phyloP scores from a whole-genome alignment of 768 basidiomycete genomes.

The Cystobasidiopsis lactophilus region DNA sequence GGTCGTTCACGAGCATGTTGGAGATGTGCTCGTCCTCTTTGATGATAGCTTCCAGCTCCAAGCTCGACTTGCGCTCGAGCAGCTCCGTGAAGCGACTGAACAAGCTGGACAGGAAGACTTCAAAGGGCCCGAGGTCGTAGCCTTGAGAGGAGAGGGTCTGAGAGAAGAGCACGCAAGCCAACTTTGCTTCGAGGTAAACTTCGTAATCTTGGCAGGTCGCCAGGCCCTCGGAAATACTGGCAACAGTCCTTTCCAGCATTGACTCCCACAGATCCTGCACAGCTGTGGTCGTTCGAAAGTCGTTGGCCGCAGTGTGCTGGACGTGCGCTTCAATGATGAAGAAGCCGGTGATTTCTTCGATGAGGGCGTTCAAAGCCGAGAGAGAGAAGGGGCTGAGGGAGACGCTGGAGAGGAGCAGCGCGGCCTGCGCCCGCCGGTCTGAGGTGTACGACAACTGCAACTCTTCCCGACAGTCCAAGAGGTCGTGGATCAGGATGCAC shows the following conservation, averaged over 20 bases:
- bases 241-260: slow-evolving; percentile 48
- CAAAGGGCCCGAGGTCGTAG: slow-evolving; percentile 62
- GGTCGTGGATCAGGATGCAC: slow-evolving; percentile 87
- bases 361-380: slow-evolving; percentile 42
- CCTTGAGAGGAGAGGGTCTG: slow-evolving; percentile 77
- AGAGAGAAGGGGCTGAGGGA: slow-evolving; percentile 23
- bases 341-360: slow-evolving; percentile 87
- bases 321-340: slow-evolving; percentile 93
- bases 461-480: slow-evolving; percentile 72
- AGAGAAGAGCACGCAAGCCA: slow-evolving; percentile 59
- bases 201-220: slow-evolving; percentile 56
- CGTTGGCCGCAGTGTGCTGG: slow-evolving; percentile 48
- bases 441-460: slow-evolving; percentile 55
- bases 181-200: slow-evolving; percentile 59
- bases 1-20: slow-evolving; percentile 39
- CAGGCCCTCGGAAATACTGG: slow-evolving; percentile 50
- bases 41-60: slow-evolving; percentile 56
- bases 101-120: slow-evolving; percentile 59
- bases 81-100: slow-evolving; percentile 75
- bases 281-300: slow-evolving; percentile 69
- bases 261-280: slow-evolving; percentile 91
- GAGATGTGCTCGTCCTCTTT: slow-evolving; percentile 64
- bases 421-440: slow-evolving; percentile 64
- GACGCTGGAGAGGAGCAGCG: slow-evolving; percentile 51
- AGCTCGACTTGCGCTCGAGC: slow-evolving; percentile 56